phyloP scores from a whole-genome alignment of 345 rosid genomes.

The Xanthoceras sorbifolium region DNA sequence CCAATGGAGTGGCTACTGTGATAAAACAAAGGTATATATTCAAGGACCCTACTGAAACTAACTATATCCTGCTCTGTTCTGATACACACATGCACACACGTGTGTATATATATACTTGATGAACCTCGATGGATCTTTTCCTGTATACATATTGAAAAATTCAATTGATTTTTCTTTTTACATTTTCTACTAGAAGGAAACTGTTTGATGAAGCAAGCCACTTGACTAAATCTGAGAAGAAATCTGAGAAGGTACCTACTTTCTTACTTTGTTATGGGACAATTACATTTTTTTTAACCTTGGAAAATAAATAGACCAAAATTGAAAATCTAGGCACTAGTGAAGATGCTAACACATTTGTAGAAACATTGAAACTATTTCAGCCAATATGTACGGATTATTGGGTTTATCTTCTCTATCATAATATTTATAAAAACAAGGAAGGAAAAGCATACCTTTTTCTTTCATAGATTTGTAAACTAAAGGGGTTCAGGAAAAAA shows the following conservation, averaged over 20 bases:
- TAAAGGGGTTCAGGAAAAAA: background rate
- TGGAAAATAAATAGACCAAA: background rate
- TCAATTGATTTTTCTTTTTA: background rate
- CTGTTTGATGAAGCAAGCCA: conserved; percentile 47
- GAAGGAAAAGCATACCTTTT: background rate
- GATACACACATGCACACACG: background rate
- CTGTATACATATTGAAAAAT: background rate
- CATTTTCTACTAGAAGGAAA: conserved; percentile 48
- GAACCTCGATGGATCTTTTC: background rate
- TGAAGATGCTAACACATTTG: background rate
- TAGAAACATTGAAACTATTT: background rate
- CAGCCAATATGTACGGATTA: background rate
- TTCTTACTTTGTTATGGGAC: background rate
- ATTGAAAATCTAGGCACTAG: background rate
- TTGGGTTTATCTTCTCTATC: background rate
- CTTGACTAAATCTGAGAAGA: conserved; percentile 37
- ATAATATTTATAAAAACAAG: background rate
- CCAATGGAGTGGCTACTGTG: conserved; percentile 31
- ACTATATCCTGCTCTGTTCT: background rate
- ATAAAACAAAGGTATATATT: conserved; percentile 48
- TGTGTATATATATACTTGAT: background rate
- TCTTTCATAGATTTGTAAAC: background rate
- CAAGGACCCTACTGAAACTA: background rate
- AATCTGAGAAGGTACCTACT: conserved; percentile 48
- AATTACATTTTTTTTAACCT: background rate